Percentiles rank a stretch among this genome's conserved stretches.
These are phyloP conservation scores for Croton laevigatus DNA, from an alignment of 441 rosid genomes.

Conservation along the genomic window DNA sequence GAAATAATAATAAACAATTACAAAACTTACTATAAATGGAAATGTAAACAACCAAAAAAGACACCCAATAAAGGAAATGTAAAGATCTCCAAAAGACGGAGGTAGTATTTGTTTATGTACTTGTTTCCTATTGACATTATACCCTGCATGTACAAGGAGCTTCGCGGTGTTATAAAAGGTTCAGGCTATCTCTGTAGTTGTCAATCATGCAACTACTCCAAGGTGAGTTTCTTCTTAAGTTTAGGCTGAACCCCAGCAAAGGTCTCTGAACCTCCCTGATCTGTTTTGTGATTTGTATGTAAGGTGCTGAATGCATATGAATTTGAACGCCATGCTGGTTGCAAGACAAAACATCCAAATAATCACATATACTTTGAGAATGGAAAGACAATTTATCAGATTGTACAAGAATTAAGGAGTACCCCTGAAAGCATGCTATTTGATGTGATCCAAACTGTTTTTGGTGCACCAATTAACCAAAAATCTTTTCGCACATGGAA, in stretches of 20 bases:
- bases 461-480: constrained; percentile 71
- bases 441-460: constrained; percentile 58
- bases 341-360: constrained; percentile 84
- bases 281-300: constrained; percentile 12
- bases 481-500: constrained; percentile 67
- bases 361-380: constrained; percentile 77
- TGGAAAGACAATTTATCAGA: constrained; percentile 78
- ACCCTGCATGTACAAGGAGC: constrained; percentile 39
- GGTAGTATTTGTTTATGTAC: constrained; percentile 18
- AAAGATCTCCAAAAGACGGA: too few species aligned
- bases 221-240: constrained; percentile 38
- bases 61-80: too few species aligned
- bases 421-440: constrained; percentile 63
- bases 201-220: constrained; percentile 54
- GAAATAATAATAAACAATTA: too few species aligned
- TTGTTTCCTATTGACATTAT: constrained; percentile 20
- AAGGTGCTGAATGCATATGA: constrained; percentile 77
- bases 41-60: too few species aligned
- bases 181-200: constrained; percentile 80
- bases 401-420: constrained; percentile 72
- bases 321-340: constrained; percentile 77
- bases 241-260: neutral
- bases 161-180: constrained; percentile 54
- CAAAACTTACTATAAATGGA: too few species aligned
- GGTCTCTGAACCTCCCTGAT: constrained; percentile 14